Evolutionary conservation across 495 filamentous ascomycete species (phyloP).

Genomic region (Hypomontagnella monticulosa): DNA sequence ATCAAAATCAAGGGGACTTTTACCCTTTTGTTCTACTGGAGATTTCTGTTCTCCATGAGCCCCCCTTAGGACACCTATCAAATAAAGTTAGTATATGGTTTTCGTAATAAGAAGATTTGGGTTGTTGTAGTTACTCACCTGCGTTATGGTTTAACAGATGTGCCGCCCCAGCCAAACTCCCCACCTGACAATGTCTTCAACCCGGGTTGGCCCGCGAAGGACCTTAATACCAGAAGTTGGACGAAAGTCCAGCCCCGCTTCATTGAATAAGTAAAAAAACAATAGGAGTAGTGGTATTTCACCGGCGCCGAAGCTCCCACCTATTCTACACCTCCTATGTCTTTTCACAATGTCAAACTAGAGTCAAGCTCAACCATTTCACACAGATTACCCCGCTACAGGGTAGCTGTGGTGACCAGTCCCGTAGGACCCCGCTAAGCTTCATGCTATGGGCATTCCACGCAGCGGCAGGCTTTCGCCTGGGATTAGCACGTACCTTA

Average conservation of each 20-base stretch:
- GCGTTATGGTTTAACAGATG: conserved; percentile 15
- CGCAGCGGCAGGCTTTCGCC: not conserved
- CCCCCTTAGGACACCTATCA: conserved; percentile 4
- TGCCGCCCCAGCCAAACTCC: conserved; percentile 13
- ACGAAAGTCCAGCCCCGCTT: conserved; percentile 8
- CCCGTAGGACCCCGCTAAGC: no score
- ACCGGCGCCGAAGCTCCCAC: conserved; percentile 11
- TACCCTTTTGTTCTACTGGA: conserved; percentile 15
- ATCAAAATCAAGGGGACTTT: conserved; percentile 12
- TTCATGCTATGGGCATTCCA: no score
- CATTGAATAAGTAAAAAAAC: conserved; percentile 12
- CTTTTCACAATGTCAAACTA: conserved; percentile 15
- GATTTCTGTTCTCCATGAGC: conserved; percentile 14
- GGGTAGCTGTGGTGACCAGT: no score
- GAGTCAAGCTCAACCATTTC: conserved; percentile 14
- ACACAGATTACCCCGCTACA: no score
- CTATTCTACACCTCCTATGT: conserved; percentile 15
- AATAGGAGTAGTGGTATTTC: conserved; percentile 9
- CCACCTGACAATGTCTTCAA: conserved; percentile 14
- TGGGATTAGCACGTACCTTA: conserved; percentile 2
- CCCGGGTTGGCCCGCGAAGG: conserved; percentile 10
- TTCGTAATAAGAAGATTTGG: no score
- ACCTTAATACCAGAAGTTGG: conserved; percentile 14
- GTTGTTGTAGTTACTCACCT: no score
- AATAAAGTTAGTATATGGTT: no score